phyloP scores from a whole-genome alignment of 441 rosid genomes.

The Erodium trifolium region DNA sequence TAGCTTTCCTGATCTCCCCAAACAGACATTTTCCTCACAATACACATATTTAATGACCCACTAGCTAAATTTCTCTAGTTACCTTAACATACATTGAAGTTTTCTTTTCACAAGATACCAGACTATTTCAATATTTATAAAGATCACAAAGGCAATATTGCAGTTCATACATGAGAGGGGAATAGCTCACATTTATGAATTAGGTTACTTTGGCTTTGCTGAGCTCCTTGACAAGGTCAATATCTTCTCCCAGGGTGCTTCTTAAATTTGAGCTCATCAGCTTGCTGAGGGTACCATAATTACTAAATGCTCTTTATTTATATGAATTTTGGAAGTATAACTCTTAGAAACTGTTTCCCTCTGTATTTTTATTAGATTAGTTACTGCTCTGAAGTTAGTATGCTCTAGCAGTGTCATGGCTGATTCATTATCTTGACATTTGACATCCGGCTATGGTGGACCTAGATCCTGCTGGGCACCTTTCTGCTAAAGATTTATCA shows the following conservation, averaged over 20 bases:
- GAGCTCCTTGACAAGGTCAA: no score
- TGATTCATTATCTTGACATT: background rate
- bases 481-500: background rate
- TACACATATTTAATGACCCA: no score
- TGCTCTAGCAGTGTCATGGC: background rate
- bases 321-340: background rate
- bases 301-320: background rate
- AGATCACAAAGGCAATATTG: no score
- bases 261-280: background rate
- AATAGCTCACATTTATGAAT: no score
- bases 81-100: no score
- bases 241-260: background rate
- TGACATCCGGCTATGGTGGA: constrained; percentile 3
- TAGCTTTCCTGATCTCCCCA: no score
- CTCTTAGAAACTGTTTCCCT: background rate
- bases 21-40: no score
- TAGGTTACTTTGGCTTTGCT: no score
- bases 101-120: no score
- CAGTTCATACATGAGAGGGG: no score
- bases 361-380: background rate
- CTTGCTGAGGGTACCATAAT: background rate
- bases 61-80: no score
- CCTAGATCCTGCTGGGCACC: background rate
- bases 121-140: no score
- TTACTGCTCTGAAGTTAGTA: background rate